Base-by-base conservation (phyloP, 129 eudicot species). In the Tagetes erecta region DNA sequence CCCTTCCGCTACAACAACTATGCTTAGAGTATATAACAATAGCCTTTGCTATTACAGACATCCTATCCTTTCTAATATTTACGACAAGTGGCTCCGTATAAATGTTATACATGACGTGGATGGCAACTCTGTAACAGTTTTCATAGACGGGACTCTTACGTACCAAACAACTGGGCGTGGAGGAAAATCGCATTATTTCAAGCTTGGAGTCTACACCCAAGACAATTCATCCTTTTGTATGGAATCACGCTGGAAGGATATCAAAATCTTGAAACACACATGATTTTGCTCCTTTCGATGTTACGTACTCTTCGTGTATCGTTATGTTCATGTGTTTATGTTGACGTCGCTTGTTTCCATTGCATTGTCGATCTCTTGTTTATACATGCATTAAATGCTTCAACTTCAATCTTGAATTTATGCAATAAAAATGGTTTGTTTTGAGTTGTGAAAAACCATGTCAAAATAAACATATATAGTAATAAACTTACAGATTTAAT, bases 241-340 rank as follows among this genome's bases (percentile, higher is more conserved):
- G 83, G 83, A 79, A 44, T 79, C 83, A 4, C 74, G 62, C 9
- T 79, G 83, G 83, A 79, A 73, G 31, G 49, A 79, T 57, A 46
- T 79, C 13, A 72, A 36, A 27, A 37, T 13, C 46, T n/a, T 30
- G 69, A 68, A 38, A 34, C n/a, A 9, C 8, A 10, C 44, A 39
- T 46, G 59, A 64, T n/a, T 39, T 39, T 4, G 42, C 3, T 39
- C 2, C 42, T 39, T 39, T 39, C 42, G 2, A 39, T 39, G 42
- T 39, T 39, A 39, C 3, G 3, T 39, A n/a, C n/a, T n/a, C n/a
- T 39, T 39, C 42, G 42, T 1, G 4, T 39, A 39, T 39, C 4
- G 2, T 1, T n/a, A n/a, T n/a, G n/a, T n/a, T n/a, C n/a, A n/a
- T 39, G 4, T 39, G 42, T 39, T 39, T 39, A 39, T 2, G 42